Base-by-base conservation (phyloP, 768 basidiomycete genomes). In the Termitomyces sp. region DNA sequence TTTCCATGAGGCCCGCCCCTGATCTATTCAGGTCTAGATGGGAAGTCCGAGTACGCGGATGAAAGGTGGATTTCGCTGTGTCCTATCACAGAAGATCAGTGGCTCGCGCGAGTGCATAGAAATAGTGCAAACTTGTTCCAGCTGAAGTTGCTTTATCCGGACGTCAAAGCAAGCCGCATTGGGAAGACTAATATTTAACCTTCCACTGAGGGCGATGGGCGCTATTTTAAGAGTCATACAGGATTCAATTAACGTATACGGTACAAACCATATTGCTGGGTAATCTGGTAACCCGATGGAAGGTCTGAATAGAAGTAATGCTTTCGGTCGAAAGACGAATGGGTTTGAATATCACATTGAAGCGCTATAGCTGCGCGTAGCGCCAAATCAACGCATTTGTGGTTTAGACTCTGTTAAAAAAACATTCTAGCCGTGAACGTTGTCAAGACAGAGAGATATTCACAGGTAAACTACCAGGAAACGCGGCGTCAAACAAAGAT, bases 291-390 rank as follows among this genome's bases (percentile, higher is more conserved):
- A 0, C 96, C 96, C 4, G 89, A 80, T 0, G 97, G 95, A 36
- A 97, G 80, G 71, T 98, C 97, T 5, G 92, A 82, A 68, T 99
- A 98, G 71, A 98, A 98, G 70, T 99, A 99, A 70, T 98, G 97
- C 69, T 99, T 99, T 63, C 97, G 79, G 72, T 98, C 97, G 65
- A 98, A 98, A 0, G 91, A 81, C 0, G 93, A 96, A 20, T 80
- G 78, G 0, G 63, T 62, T 62, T 91, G 91, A 51, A 96, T 78
- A 5, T 80, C 62, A 13, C 85, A 77, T 34, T 82, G 72, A 24
- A 98, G 78, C 5, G 95, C 95, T 2, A 95, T 65, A 0, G 95
- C 91, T 0, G 93, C 87, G 8, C 91, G 80, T 0, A 95, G 70
- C 3, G 90, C 93, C 6, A 97, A 81, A 59, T 89, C 82, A 2